A percentile compares a stretch with the other conserved stretches of the same genome.
Evolutionary conservation across 2,329 filamentous ascomycete species (phyloP).

Genomic region (Nemania serpens): DNA sequence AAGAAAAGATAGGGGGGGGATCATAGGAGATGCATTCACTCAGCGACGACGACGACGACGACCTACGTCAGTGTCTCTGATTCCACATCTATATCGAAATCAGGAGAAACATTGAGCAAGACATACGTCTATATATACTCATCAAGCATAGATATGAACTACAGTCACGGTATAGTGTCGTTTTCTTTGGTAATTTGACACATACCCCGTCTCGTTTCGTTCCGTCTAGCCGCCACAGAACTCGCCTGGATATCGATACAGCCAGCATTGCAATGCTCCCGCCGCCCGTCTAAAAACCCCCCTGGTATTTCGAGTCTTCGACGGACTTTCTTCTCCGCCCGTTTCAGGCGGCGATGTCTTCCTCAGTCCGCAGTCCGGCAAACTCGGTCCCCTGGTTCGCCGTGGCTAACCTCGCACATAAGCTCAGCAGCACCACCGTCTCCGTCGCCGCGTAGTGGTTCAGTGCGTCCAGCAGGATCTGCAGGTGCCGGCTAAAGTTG

Average conservation of each 20-base stretch:
- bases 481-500: conserved; percentile 89
- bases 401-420: conserved; percentile 82
- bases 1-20: too few species aligned
- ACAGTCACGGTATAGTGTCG: neutral
- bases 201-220: too few species aligned
- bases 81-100: neutral
- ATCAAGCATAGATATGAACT: conserved; percentile 9
- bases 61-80: neutral
- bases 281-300: neutral
- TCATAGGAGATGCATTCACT: too few species aligned
- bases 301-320: neutral
- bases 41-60: too few species aligned
- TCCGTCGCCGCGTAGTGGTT: conserved; percentile 98
- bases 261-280: neutral
- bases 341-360: conserved; percentile 48
- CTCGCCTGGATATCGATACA: conserved; percentile 4
- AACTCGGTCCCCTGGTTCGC: conserved; percentile 77
- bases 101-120: neutral
- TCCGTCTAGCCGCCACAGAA: too few species aligned
- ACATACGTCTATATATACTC: neutral
- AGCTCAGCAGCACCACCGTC: conserved; percentile 87
- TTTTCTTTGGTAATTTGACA: neutral
- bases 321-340: neutral
- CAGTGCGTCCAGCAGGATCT: conserved; percentile 90
- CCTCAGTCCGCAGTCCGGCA: conserved; percentile 63